These are phyloP conservation scores for Fusarium sp. DNA, from an alignment of 2,329 filamentous ascomycete species.

Conservation along the genomic window DNA sequence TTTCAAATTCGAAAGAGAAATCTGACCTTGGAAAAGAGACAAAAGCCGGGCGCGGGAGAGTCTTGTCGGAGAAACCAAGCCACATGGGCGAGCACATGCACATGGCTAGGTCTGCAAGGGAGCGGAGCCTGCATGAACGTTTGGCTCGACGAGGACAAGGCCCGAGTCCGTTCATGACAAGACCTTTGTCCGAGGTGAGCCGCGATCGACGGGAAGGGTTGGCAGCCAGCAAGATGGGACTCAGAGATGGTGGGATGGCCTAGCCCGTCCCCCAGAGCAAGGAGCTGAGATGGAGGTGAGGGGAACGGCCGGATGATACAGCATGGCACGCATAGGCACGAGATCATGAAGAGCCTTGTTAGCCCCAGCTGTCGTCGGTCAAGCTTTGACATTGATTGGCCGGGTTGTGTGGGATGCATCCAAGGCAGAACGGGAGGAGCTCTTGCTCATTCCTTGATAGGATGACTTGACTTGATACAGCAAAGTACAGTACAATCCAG, in stretches of 20 bases:
- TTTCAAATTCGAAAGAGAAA: not conserved
- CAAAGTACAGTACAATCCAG: not conserved
- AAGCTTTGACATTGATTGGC: not conserved
- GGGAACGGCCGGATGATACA: not conserved
- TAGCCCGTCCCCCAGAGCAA: not conserved
- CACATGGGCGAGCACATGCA: slow-evolving; percentile 41
- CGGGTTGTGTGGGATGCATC: not conserved
- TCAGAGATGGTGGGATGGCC: not conserved
- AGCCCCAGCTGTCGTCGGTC: not conserved
- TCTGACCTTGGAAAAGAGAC: slow-evolving; percentile 15
- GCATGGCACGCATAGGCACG: slow-evolving; percentile 31
- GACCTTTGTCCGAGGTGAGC: slow-evolving; percentile 11
- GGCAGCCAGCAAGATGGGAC: slow-evolving; percentile 8
- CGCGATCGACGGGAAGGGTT: slow-evolving; percentile 32
- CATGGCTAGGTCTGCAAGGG: slow-evolving; percentile 32
- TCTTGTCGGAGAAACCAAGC: slow-evolving; percentile 16
- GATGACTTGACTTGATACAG: not conserved
- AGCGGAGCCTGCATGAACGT: slow-evolving; percentile 44
- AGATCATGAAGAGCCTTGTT: slow-evolving; percentile 26
- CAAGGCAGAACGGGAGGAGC: not conserved
- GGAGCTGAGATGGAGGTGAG: not conserved
- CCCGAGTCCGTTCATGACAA: slow-evolving; percentile 26
- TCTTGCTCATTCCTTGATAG: not conserved
- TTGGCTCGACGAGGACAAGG: slow-evolving; percentile 14
- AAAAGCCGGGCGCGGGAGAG: slow-evolving; percentile 18